Conservation (phyloP, 495 filamentous ascomycete species). For the Penicillium simplicissimum region DNA sequence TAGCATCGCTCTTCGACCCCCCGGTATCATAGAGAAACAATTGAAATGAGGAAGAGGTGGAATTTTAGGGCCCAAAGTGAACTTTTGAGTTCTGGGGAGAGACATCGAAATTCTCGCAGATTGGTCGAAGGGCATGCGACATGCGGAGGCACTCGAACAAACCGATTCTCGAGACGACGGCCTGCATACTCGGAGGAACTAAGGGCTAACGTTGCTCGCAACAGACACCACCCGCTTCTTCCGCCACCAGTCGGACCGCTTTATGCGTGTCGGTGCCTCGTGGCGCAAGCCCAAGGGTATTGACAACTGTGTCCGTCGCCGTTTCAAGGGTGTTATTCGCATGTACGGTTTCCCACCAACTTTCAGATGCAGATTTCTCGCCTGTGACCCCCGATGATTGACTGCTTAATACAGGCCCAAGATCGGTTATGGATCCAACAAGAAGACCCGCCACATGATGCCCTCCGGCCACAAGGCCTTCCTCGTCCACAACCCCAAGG, state of each 20-base stretch:
- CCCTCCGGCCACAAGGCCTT: constrained; percentile 99
- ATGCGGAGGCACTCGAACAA: constrained; percentile 1
- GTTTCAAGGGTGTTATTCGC: constrained; percentile 90
- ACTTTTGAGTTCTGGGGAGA: too few species aligned
- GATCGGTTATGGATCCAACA: constrained; percentile 98
- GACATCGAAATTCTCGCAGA: constrained; percentile 2
- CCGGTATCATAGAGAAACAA: constrained; percentile 8
- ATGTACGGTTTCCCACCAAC: constrained; percentile 67
- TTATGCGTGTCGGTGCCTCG: constrained; percentile 79
- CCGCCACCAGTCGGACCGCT: constrained; percentile 95
- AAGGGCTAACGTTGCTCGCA: constrained; percentile 33
- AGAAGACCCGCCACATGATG: constrained; percentile 98
- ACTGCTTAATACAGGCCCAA: constrained; percentile 32
- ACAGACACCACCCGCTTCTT: constrained; percentile 85
- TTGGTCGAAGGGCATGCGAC: constrained; percentile 25
- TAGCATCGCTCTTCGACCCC: constrained; percentile 29
- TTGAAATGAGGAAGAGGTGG: constrained; percentile 15
- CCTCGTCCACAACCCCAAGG: constrained; percentile 92
- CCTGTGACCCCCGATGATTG: neutral
- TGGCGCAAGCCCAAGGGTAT: constrained; percentile 99
- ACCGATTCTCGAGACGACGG: constrained; percentile 1
- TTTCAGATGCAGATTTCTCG: neutral
- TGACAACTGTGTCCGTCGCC: constrained; percentile 85
- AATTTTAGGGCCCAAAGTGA: too few species aligned
- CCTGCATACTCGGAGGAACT: constrained; percentile 16